Evolutionary conservation across 441 rosid genomes (phyloP), one percentile per base, ranked within the genome.

Genomic region (Kokia cookei): DNA sequence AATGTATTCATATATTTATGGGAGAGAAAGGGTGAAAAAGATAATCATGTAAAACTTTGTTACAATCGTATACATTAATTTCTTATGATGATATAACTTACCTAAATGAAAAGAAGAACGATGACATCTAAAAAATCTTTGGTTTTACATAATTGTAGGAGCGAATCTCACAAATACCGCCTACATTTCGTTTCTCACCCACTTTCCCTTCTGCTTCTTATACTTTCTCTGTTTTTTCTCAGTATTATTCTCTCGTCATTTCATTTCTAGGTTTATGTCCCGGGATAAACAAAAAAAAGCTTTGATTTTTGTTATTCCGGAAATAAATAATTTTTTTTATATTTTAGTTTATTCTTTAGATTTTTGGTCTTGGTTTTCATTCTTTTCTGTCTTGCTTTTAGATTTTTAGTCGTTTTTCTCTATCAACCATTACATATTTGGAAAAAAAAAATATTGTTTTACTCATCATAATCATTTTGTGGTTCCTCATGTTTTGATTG

Each of bases 91-190:
- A 5, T 32, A 32, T 32, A 32, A 32, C 4, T 32, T 32, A 32
- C 37, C 37, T 32, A 32, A 32, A 32, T 32, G 58, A 17, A 53
- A 7, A 22, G 8, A 54, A 8, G 19, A 53, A 17, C 58, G 17
- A 1, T 53, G 2, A 24, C 22, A 17, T 17, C 24, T 53, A 70
- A 26, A 65, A 69, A 69, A 65, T 55, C 60, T 45, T 47, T 64
- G 85, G 82, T 73, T 58, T 45, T 35, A 71, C 85, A 77, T 75
- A 66, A 12, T 35, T 72, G 37, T 60, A 60, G 77, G 69, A 48
- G 14, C 55, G 43, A 24, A 40, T 43, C 64, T 63, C 17, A 50
- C 47, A 72, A 32, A 40, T 53, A 60, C 40, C 17, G 59, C 73
- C 69, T 15, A 40, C 53, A 64, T 71, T 45, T 65, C 2, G 35